Evolutionary conservation across 768 basidiomycete species (phyloP), one percentile per base, ranked within the genome.

Genomic region (Lactarius tabidus): DNA sequence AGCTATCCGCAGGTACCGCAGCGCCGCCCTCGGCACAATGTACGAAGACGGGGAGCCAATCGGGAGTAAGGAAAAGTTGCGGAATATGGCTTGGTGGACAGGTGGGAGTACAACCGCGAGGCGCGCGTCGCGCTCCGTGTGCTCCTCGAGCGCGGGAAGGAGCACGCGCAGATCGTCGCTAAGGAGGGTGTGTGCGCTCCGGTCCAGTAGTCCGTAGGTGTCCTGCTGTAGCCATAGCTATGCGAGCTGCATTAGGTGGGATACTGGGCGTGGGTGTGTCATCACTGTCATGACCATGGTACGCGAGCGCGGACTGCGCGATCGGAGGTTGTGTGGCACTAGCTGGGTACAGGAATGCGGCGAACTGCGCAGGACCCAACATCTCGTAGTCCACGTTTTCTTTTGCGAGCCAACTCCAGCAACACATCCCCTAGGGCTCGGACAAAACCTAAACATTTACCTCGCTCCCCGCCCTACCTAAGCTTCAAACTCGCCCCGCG

Each of bases 141-240:
- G 23, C n/a, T 59, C 62, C 26, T 35, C 54, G 17, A 7, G 41
- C 33, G 26, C 18, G 23, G 62, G 63, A 10, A 70, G 55, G 5
- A 60, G 64, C 7, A 69, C 68, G 1, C 81, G 77, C 20, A 87
- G 76, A 6, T 56, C 15, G 1, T 60, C 73, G 65, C 84, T 87
- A 20, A 88, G 72, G 84, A 84, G 26, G 80, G 78, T 15, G 69
- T 70, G 59, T 79, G 75, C 15, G 56, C 55, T 14, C 79, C 79
- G 0, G 85, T 85, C 69, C 80, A 83, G 68, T 87, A 87, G 73
- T 89, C 87, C 1, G 53, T 76, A 82, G 3, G 71, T 71, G 20
- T 86, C 88, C 20, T 83, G 76, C 71, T 90, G 88, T 23, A 86
- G 74, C 65, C 84, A 87, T 12, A 88, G 74, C 5, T 84, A 79